Evolutionary conservation across 371 early-diverging fungal genomes (phyloP), one percentile per base, ranked within the genome.

Genomic region (Phascolomyces articulosus): DNA sequence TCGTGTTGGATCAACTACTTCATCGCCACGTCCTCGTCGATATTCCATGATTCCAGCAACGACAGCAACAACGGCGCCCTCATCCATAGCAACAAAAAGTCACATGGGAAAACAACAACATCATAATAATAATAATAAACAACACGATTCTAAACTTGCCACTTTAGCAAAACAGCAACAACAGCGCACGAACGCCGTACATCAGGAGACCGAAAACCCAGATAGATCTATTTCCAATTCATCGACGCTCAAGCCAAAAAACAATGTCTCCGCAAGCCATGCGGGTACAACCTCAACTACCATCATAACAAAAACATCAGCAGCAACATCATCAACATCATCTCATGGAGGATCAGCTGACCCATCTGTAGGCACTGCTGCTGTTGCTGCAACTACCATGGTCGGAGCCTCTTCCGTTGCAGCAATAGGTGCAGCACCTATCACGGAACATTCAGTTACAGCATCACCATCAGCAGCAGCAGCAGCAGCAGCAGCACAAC

Each of bases 391-490:
- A 51, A 0, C 51, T 4, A n/a, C 51, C 20, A 34, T 38, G 28
- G 53, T 51, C 53, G 62, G 62, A 51, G 51, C 9, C 10, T 9
- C 51, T 23, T 58, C 58, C 21, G 38, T 23, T 58, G 58, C 40
- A 58, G 58, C 58, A 58, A n/a, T n/a, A n/a, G 20, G 41, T 58
- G 58, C 58, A 51, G 51, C 11, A n/a, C n/a, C n/a, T n/a, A n/a
- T n/a, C n/a, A n/a, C n/a, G n/a, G n/a, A n/a, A n/a, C n/a, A n/a
- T n/a, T n/a, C n/a, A n/a, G n/a, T n/a, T 11, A 6, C 11, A 1
- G 4, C 24, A 6, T 21, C 51, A 24, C n/a, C 51, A 51, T 7
- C 11, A 51, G 34, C 34, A 34, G 9, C 34, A 51, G 51, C 20
- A 23, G 23, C 20, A 23, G 20, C 51, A 23, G 51, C 51, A 51